A percentile compares a stretch with the other conserved stretches of the same genome.
Conservation (phyloP, 2,329 filamentous ascomycete species). For the Davidsoniella virescens region DNA sequence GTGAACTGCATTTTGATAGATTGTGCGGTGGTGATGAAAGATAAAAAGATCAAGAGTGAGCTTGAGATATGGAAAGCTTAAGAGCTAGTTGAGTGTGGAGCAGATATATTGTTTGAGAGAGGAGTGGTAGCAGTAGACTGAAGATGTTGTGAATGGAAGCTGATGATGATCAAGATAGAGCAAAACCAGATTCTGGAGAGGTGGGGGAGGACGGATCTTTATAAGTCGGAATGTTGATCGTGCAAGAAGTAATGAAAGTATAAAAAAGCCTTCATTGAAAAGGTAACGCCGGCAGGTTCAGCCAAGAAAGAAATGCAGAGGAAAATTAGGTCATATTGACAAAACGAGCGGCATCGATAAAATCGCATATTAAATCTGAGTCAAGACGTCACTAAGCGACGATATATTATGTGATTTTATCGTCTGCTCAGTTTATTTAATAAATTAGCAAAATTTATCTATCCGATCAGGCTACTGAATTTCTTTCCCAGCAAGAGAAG, state of each 20-base stretch:
- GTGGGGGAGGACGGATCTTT: constrained; percentile 1
- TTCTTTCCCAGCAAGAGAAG: too few relatives aligned
- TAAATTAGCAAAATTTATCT: too few relatives aligned
- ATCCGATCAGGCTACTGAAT: too few relatives aligned
- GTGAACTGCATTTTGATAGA: constrained; percentile 12
- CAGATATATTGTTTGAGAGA: not conserved
- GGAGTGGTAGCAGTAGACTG: not conserved
- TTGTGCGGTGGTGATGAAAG: constrained; percentile 15
- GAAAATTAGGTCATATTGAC: too few relatives aligned
- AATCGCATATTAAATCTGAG: not conserved
- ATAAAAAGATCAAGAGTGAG: not conserved
- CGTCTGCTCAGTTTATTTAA: too few relatives aligned
- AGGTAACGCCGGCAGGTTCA: too few relatives aligned
- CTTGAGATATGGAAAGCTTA: not conserved
- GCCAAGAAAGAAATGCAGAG: too few relatives aligned
- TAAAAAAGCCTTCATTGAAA: too few relatives aligned
- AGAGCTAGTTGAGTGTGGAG: not conserved
- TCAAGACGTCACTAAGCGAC: too few relatives aligned
- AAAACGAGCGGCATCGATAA: not conserved
- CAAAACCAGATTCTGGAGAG: not conserved
- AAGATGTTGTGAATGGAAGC: not conserved
- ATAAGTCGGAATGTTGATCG: constrained; percentile 2
- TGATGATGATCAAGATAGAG: not conserved
- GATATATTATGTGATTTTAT: too few relatives aligned
- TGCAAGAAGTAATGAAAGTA: too few relatives aligned